phyloP scores from a whole-genome alignment of 345 rosid genomes.

The Hevea brasiliensis region DNA sequence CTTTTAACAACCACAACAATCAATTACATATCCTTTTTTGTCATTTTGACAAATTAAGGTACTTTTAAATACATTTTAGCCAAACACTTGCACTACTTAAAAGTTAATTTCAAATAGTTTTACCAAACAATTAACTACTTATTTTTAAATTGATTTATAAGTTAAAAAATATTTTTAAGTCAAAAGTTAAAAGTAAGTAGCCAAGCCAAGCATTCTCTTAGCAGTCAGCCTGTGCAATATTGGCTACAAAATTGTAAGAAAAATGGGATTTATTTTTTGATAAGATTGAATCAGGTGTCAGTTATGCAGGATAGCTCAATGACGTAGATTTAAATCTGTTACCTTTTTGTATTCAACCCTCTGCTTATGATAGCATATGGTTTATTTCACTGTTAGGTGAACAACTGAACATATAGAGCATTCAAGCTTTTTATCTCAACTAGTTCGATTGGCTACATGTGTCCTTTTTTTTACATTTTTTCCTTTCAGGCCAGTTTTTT shows the following conservation, averaged over 20 bases:
- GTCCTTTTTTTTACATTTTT: not conserved
- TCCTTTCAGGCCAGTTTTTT: not conserved
- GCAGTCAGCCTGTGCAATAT: not conserved
- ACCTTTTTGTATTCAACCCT: not conserved
- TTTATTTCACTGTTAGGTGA: not conserved
- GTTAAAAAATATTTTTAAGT: too few species aligned
- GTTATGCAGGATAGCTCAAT: not conserved
- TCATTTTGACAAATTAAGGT: too few species aligned
- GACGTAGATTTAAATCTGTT: not conserved
- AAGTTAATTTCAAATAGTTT: too few species aligned
- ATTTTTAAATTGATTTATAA: too few species aligned
- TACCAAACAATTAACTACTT: too few species aligned
- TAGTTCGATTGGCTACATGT: not conserved
- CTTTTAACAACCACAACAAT: too few species aligned
- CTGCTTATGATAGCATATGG: not conserved
- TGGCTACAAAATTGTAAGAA: not conserved
- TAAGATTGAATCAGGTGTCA: not conserved
- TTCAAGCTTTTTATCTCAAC: not conserved
- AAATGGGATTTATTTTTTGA: not conserved
- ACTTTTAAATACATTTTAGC: too few species aligned
- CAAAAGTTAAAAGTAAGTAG: too few species aligned
- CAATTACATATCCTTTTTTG: too few species aligned
- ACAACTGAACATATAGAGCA: not conserved
- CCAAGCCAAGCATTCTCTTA: too few species aligned
- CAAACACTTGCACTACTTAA: too few species aligned